Base-by-base conservation (phyloP, 805 yeast genomes). In the Lachancea fermentati region DNA sequence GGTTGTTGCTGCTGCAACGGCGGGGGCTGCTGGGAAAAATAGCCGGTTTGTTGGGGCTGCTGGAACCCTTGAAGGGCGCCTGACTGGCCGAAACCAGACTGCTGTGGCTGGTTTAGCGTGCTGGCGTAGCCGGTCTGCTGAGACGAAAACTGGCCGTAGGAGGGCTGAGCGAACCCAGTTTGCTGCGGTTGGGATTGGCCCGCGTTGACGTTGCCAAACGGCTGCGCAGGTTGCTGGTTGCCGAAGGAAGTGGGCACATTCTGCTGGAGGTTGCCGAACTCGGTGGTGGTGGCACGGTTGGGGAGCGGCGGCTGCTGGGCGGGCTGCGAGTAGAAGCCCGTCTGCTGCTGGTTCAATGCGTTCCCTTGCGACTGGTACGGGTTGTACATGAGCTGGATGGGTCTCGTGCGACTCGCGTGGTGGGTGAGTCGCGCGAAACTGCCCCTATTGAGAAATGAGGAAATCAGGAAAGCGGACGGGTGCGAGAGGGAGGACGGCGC, bases 1-100 rank as follows among this genome's bases (percentile, higher is more conserved):
- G 50, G 56, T 16, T 49, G 59, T 31, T 46, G 59, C 39, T 45
- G 55, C 30, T 48, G 45, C 13, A 45, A 55, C 34, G 43, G 55
- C 13, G 34, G 53, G 37, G 19, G 45, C 25, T 24, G 41, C 37
- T 31, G 47, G 34, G n/a, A 43, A 24, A 32, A 32, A 42, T 30
- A 39, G 42, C 33, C 39, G 17, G 32, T 37, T 29, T 25, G 43
- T 37, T 53, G 50, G 25, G 58, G 39, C 29, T 33, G 36, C 3
- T 13, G 22, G 19, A 30, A 30, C 15, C 26, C 12, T 12, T 22
- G 26, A 22, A 22, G 12, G 15, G 41, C 8, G 22, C 26, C 19
- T 34, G 37, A 25, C 16, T 24, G 37, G 16, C 16, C 18, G 32
- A 13, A 37, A 31, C 17, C 36, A 22, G 52, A 44, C 14, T 48